phyloP scores from a whole-genome alignment of 257 asterid species.

The Cordia subcordata region DNA sequence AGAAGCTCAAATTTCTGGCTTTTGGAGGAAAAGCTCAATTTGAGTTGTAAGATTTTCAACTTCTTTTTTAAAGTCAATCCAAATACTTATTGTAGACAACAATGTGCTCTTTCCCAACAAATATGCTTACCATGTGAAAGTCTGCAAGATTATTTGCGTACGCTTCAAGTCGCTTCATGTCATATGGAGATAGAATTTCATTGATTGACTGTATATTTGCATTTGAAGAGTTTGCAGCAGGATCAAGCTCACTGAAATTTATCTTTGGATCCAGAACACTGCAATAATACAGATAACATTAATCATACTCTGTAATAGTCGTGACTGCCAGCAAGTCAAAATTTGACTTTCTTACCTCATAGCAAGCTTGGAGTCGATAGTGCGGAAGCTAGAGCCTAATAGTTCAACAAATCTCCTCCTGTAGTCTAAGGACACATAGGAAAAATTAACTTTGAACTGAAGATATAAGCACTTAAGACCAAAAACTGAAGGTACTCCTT shows the following conservation, averaged over 20 bases:
- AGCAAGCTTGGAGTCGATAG: conserved; percentile 96
- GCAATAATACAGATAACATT: conserved; percentile 31
- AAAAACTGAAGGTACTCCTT: conserved; percentile 3
- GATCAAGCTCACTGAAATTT: conserved; percentile 47
- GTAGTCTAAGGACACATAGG: conserved; percentile 41
- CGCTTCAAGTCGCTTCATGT: conserved; percentile 70
- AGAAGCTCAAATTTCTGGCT: too few species aligned
- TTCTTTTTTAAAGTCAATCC: too few species aligned
- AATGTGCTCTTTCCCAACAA: conserved; percentile 1
- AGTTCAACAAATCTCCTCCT: conserved; percentile 49
- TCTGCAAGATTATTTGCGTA: conserved; percentile 65
- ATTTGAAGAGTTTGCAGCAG: conserved; percentile 35
- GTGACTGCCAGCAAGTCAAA: too few species aligned
- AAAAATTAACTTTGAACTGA: conserved; percentile 2
- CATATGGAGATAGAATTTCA: conserved; percentile 44
- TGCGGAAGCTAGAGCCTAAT: conserved; percentile 46
- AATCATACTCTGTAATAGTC: conserved; percentile 11
- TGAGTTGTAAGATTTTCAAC: too few species aligned
- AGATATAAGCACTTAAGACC: neutral
- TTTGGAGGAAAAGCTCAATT: too few species aligned
- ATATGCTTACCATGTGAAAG: conserved; percentile 50
- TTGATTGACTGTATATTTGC: conserved; percentile 38
- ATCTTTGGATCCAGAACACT: conserved; percentile 89
- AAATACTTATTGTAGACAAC: too few species aligned
- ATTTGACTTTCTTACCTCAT: conserved; percentile 58